A percentile compares a stretch with the other conserved stretches of the same genome.
phyloP scores from a whole-genome alignment of 176 grass and related monocot species.

The Carex kokanica region DNA sequence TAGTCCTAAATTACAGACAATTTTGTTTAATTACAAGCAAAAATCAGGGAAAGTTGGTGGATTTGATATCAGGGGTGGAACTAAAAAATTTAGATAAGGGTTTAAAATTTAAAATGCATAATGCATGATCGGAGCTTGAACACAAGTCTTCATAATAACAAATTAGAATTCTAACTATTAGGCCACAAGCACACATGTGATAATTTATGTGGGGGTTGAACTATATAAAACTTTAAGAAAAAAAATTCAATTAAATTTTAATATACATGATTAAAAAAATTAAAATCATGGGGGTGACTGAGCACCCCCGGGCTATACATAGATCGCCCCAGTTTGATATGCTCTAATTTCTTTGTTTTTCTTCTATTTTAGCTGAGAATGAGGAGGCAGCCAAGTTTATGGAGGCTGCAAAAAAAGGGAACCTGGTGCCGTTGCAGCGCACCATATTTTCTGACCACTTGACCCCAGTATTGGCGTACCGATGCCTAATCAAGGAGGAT shows the following conservation, averaged over 20 bases:
- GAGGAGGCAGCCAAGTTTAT: conserved; percentile 52
- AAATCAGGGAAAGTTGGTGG: background rate
- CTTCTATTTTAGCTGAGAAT: conserved; percentile 6
- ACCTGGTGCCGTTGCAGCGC: conserved; percentile 67
- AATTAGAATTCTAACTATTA: too few relatives aligned
- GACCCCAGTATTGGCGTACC: conserved; percentile 78
- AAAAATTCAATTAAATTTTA: too few relatives aligned
- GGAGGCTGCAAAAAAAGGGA: conserved; percentile 69
- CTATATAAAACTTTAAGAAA: too few relatives aligned
- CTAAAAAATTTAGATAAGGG: too few relatives aligned
- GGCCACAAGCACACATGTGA: too few relatives aligned
- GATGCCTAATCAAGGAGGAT: conserved; percentile 65
- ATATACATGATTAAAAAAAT: too few relatives aligned
- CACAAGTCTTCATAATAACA: too few relatives aligned
- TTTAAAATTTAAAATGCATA: too few relatives aligned
- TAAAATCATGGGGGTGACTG: too few relatives aligned
- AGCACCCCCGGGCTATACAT: too few relatives aligned
- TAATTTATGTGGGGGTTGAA: too few relatives aligned
- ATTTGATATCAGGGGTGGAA: background rate
- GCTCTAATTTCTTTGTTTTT: background rate
- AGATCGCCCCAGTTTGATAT: background rate
- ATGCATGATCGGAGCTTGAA: too few relatives aligned
- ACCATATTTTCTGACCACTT: conserved; percentile 85
- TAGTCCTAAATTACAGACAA: background rate
- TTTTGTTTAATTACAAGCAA: background rate